These are phyloP conservation scores for Dactylellina leptospora DNA, from an alignment of 2,329 filamentous ascomycete species.

Conservation along the genomic window DNA sequence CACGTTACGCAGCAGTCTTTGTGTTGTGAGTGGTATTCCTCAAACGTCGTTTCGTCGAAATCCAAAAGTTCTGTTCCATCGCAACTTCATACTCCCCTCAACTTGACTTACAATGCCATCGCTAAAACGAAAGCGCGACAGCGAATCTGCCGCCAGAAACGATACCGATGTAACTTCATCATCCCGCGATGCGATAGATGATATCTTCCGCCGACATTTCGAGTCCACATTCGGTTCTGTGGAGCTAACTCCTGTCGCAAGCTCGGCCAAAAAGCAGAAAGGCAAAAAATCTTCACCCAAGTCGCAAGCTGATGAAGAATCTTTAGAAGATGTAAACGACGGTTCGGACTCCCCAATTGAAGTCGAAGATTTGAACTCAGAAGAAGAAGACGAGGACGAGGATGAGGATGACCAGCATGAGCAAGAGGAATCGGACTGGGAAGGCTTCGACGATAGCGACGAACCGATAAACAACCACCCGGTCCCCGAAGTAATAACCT, in stretches of 20 bases:
- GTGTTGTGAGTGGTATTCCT: no score
- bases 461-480: background rate
- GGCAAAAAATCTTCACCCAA: slow-evolving; percentile 1
- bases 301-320: slow-evolving; percentile 1
- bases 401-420: background rate
- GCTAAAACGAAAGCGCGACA: slow-evolving; percentile 37
- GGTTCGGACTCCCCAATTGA: background rate
- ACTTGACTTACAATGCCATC: slow-evolving; percentile 26
- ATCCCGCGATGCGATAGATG: slow-evolving; percentile 27
- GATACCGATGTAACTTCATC: background rate
- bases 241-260: slow-evolving; percentile 16
- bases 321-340: background rate
- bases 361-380: slow-evolving; percentile 63
- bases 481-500: slow-evolving; percentile 30
- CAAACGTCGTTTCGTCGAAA: background rate
- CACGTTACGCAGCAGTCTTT: no score
- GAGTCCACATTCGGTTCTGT: slow-evolving; percentile 38
- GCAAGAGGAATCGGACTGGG: slow-evolving; percentile 1
- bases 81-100: slow-evolving; percentile 1
- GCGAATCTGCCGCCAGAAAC: background rate
- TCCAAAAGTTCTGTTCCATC: background rate
- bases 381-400: slow-evolving; percentile 61
- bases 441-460: slow-evolving; percentile 10
- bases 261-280: background rate
- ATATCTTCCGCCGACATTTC: slow-evolving; percentile 43